Conservation (phyloP, 495 filamentous ascomycete species). For the Neurospora pannonica region DNA sequence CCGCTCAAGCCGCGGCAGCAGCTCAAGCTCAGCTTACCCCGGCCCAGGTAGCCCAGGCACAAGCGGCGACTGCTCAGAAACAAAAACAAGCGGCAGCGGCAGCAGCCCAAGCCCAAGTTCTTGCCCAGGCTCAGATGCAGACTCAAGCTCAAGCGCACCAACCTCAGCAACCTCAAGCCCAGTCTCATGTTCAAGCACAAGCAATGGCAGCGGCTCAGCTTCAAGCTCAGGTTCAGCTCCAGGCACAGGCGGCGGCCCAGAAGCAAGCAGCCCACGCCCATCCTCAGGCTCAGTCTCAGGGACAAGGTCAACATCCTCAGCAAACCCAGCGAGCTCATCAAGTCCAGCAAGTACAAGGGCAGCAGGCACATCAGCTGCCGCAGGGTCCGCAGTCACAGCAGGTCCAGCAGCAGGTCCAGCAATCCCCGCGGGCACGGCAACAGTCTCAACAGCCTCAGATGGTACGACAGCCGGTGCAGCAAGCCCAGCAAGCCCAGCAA, state of each 20-base stretch:
- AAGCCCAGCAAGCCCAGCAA: constrained; percentile 1
- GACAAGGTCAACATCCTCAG: neutral
- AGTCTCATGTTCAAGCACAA: neutral
- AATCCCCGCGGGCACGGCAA: constrained; percentile 7
- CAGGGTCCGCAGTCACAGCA: neutral
- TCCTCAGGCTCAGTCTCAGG: constrained; percentile 14
- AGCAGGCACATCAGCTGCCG: neutral
- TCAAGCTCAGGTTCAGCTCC: neutral
- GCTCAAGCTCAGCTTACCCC: neutral
- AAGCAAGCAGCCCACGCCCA: neutral
- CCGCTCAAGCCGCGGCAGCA: neutral
- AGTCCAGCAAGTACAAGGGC: neutral
- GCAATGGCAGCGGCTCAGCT: neutral
- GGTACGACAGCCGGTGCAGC: neutral
- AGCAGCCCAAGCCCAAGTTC: constrained; percentile 6
- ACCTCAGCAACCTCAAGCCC: neutral
- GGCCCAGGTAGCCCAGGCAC: neutral
- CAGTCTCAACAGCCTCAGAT: constrained; percentile 6
- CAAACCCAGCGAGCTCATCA: neutral
- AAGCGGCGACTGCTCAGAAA: constrained; percentile 43
- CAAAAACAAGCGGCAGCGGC: constrained; percentile 21
- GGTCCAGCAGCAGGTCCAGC: constrained; percentile 10
- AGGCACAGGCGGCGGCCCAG: neutral
- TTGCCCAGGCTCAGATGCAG: constrained; percentile 7
- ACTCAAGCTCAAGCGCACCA: neutral